Percentiles rank a stretch among this genome's conserved stretches.
These are phyloP conservation scores for Blastobotrys persicus DNA, from an alignment of 1,139 yeast species.

Conservation along the genomic window DNA sequence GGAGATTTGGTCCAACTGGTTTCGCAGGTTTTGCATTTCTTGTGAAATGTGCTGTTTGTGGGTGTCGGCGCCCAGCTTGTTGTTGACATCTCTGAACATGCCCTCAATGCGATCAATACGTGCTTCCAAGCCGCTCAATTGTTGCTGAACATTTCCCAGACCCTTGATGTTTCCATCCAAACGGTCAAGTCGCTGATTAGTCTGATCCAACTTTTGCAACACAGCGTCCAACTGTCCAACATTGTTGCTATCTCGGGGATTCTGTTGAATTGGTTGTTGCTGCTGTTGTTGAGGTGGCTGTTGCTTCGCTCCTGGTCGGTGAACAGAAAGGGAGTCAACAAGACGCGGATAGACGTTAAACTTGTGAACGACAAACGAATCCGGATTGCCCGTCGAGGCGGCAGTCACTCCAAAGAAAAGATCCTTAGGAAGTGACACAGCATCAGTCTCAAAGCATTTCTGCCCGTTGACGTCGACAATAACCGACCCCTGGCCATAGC, in stretches of 20 bases:
- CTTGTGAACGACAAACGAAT: conserved; percentile 33
- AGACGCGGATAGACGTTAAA: conserved; percentile 22
- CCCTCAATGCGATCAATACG: conserved; percentile 19
- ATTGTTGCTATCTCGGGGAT: conserved; percentile 6
- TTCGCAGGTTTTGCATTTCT: conserved; percentile 27
- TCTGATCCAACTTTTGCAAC: conserved; percentile 20
- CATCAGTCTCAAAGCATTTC: conserved; percentile 37
- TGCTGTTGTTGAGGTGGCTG: conserved; percentile 6
- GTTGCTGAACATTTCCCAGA: conserved; percentile 11
- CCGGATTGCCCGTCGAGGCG: conserved; percentile 34
- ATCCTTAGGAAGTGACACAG: conserved; percentile 35
- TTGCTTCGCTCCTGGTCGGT: conserved; percentile 1
- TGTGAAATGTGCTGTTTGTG: conserved; percentile 21
- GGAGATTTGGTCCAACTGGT: conserved; percentile 25
- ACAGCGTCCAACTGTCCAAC: conserved; percentile 20
- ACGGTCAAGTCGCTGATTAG: conserved; percentile 16
- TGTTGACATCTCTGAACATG: conserved; percentile 14
- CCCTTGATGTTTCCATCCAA: conserved; percentile 13
- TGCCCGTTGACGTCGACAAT: conserved; percentile 41
- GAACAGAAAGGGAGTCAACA: conserved; percentile 6
- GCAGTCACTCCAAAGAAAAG: conserved; percentile 40
- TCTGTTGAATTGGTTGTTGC: conserved; percentile 13
- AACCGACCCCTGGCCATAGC: conserved; percentile 34
- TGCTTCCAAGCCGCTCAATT: conserved; percentile 16
- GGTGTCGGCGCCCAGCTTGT: conserved; percentile 12